Percentiles rank a stretch among this genome's conserved stretches.
phyloP scores from a whole-genome alignment of 176 grass and related monocot species.

The Metroxylon sagu region DNA sequence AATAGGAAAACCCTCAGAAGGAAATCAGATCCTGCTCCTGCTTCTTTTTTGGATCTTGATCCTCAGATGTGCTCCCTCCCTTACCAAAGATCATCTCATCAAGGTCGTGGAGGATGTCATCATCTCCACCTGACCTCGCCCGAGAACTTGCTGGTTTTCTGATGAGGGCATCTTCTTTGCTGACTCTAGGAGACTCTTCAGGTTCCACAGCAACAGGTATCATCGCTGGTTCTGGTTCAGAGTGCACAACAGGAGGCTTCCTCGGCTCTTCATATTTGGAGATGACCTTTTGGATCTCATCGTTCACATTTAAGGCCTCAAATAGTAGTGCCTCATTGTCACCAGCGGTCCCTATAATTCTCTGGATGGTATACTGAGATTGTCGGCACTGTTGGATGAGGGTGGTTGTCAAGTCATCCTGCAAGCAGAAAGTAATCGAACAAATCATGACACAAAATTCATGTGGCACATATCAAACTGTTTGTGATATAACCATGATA shows the following conservation, averaged over 20 bases:
- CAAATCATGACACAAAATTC: no score
- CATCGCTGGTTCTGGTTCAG: conserved; percentile 64
- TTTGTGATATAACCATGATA: no score
- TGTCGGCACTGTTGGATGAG: conserved; percentile 81
- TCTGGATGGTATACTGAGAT: conserved; percentile 60
- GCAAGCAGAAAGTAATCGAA: conserved; percentile 8
- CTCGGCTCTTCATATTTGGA: conserved; percentile 75
- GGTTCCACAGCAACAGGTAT: conserved; percentile 70
- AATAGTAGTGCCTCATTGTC: conserved; percentile 65
- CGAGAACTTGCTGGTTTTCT: conserved; percentile 25
- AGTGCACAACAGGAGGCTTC: conserved; percentile 31
- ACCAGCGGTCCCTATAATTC: conserved; percentile 60
- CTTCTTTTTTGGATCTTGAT: conserved; percentile 28
- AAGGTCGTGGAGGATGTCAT: conserved; percentile 74
- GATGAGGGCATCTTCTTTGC: conserved; percentile 33
- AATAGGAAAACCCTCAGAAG: conserved; percentile 26
- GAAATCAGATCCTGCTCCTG: conserved; percentile 42
- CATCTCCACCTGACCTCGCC: conserved; percentile 24
- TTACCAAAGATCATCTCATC: conserved; percentile 98
- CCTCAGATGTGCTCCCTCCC: conserved; percentile 44
- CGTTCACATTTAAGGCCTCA: conserved; percentile 71
- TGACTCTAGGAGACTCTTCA: conserved; percentile 36
- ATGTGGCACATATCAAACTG: no score
- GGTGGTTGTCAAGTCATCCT: conserved; percentile 82
- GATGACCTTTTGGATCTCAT: conserved; percentile 74